These are phyloP conservation scores for Phytopythium helicoides DNA, from an alignment of 352 stramenopile genomes.

Conservation along the genomic window DNA sequence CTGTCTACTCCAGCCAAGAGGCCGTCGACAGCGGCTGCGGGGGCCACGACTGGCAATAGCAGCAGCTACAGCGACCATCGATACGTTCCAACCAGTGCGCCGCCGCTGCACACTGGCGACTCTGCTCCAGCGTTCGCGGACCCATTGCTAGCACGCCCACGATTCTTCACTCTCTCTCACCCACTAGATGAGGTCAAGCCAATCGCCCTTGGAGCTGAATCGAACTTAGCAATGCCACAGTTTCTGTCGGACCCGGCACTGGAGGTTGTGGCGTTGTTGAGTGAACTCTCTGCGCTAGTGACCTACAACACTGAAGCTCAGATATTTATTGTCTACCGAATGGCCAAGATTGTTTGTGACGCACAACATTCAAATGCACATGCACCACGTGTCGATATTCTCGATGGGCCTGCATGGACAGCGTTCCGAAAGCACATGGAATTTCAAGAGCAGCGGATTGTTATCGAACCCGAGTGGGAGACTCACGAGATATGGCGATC, in stretches of 20 bases:
- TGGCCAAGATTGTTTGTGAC: constrained; percentile 16
- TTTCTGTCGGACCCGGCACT: constrained; percentile 59
- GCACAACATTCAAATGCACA: constrained; percentile 3
- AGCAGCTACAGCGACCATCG: constrained; percentile 10
- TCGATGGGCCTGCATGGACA: constrained; percentile 44
- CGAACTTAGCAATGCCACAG: too few species aligned
- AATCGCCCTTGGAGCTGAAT: constrained; percentile 23
- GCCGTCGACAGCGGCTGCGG: constrained; percentile 19
- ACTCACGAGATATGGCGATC: constrained; percentile 9
- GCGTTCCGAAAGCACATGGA: constrained; percentile 24
- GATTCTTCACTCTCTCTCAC: constrained; percentile 72
- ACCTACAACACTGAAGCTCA: constrained; percentile 46
- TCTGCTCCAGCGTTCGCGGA: constrained; percentile 6
- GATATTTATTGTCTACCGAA: constrained; percentile 49
- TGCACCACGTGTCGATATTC: constrained; percentile 17
- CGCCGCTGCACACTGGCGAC: background rate
- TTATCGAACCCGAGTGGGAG: constrained; percentile 46
- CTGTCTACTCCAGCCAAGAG: constrained; percentile 24
- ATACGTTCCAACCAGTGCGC: background rate
- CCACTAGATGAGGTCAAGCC: constrained; percentile 80
- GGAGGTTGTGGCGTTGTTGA: constrained; percentile 40
- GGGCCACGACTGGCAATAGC: constrained; percentile 15
- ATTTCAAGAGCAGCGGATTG: constrained; percentile 24
- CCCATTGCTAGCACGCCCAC: constrained; percentile 22
- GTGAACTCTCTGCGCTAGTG: constrained; percentile 34